phyloP scores from a whole-genome alignment of 2,329 filamentous ascomycete genomes.

The Trichoderma koningiopsis region DNA sequence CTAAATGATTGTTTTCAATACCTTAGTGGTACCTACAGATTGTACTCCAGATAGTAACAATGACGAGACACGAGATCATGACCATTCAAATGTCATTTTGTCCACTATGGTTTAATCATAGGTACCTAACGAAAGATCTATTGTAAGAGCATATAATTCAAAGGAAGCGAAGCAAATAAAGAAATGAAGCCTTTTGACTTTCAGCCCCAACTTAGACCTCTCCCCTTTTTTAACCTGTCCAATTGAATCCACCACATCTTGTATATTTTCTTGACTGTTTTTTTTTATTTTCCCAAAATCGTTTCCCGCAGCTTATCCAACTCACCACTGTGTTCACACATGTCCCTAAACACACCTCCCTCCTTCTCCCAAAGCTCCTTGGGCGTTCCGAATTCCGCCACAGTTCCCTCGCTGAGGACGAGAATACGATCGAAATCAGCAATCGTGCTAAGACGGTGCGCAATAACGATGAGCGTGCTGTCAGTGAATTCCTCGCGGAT shows the following conservation, averaged over 20 bases:
- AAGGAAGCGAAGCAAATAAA: neutral
- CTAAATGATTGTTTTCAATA: neutral
- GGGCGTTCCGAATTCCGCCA: constrained; percentile 68
- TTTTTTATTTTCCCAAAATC: constrained; percentile 38
- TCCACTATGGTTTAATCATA: neutral
- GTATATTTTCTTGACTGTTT: neutral
- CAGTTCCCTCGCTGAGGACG: constrained; percentile 67
- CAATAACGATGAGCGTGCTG: constrained; percentile 72
- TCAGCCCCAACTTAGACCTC: neutral
- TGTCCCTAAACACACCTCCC: constrained; percentile 59
- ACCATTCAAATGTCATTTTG: neutral
- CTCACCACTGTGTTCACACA: constrained; percentile 65
- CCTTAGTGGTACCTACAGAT: neutral
- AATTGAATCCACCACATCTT: neutral
- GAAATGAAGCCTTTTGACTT: neutral
- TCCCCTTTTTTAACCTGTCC: neutral
- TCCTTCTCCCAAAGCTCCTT: constrained; percentile 60
- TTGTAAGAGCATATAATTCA: neutral
- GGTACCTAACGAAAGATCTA: neutral
- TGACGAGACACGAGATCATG: constrained; percentile 8
- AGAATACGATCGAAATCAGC: constrained; percentile 75
- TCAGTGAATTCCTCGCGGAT: constrained; percentile 72
- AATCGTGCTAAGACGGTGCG: constrained; percentile 74
- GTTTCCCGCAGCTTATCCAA: constrained; percentile 54
- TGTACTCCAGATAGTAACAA: constrained; percentile 9